Evolutionary conservation across 805 yeast species (phyloP), one percentile per base, ranked within the genome.

Genomic region (Hanseniaspora pseudoguilliermondii): DNA sequence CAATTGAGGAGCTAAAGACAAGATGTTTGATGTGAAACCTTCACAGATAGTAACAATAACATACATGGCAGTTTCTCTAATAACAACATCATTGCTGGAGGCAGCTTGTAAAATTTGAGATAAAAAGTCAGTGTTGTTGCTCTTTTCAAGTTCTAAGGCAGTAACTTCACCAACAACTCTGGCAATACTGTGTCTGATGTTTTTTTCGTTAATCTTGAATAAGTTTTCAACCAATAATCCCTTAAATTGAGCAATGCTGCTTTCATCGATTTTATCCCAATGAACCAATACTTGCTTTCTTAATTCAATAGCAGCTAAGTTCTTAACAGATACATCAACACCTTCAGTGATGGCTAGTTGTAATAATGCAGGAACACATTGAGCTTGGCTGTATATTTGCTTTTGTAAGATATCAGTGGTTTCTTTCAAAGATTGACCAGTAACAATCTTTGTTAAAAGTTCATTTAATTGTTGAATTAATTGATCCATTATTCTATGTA

Each of bases 221-320:
- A 95, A 81, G 60, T 81, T 75, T 62, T 78, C 75, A 62, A 91
- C 76, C 59, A 91, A 70, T 32, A 91, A 75, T 38, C 74, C 74
- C 66, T 86, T 82, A 66, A 93, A 82, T 57, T 76, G 76, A 43
- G 75, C 73, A 70, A 82, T 81, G 55, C 78, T 66, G 8, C 73
- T 59, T 23, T 68, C 79, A 61, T 72, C 75, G 23, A 69, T 39
- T 13, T 61, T 32, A 25, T 63, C 68, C 97, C 97, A 93, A 65
- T 81, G 82, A 60, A 76, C 74, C 54, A 75, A 66, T 41, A 90
- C 80, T 65, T 85, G 78, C 70, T 93, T 93, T 72, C 96, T 82
- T 42, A 90, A 88, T 73, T 93, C 98, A 60, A 93, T 96, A 59
- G 96, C 95, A n/a, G 97, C 95, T 59, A 93, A 76, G 70, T 89